A percentile compares a stretch with the other conserved stretches of the same genome.
Conservation (phyloP, 2,329 filamentous ascomycete species). For the Diaporthe sp. region DNA sequence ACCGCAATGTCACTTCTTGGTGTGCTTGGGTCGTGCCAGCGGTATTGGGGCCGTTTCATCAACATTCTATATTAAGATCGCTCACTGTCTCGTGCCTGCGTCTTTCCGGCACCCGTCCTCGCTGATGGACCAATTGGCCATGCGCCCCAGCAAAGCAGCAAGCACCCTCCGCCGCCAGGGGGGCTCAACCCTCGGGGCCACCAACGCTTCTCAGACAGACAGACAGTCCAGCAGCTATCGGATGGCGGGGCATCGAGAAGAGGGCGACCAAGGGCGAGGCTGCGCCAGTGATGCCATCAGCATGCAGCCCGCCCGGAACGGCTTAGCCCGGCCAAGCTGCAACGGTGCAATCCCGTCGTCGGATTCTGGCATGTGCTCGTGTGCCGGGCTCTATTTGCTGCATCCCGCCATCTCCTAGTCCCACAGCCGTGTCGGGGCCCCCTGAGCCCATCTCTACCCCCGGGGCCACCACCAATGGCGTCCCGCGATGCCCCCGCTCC, state of each 20-base stretch:
- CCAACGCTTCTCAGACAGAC: conserved; percentile 21
- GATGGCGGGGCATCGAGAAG: background rate
- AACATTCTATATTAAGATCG: conserved; percentile 21
- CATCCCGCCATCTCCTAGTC: conserved; percentile 32
- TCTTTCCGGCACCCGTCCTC: conserved; percentile 11
- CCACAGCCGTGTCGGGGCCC: conserved; percentile 10
- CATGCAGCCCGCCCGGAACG: conserved; percentile 32
- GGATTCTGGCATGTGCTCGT: conserved; percentile 39
- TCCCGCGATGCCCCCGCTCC: conserved; percentile 27
- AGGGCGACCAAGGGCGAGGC: background rate
- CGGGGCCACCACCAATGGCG: conserved; percentile 25
- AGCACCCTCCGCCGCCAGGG: background rate
- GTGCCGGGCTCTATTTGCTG: conserved; percentile 32
- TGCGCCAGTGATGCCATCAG: conserved; percentile 5
- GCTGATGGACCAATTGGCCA: conserved; percentile 9
- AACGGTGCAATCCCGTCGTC: conserved; percentile 39
- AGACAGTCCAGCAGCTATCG: background rate
- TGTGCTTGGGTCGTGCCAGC: conserved; percentile 22
- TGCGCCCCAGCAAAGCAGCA: background rate
- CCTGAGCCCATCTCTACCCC: conserved; percentile 14
- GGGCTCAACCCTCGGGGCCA: conserved; percentile 4
- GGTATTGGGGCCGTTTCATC: conserved; percentile 6
- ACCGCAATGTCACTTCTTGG: background rate
- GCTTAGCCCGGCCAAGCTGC: conserved; percentile 31
- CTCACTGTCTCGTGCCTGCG: conserved; percentile 10